Base-by-base conservation (phyloP, 164 flowering plant species). In the Kalanchoe fedtschenkoi region DNA sequence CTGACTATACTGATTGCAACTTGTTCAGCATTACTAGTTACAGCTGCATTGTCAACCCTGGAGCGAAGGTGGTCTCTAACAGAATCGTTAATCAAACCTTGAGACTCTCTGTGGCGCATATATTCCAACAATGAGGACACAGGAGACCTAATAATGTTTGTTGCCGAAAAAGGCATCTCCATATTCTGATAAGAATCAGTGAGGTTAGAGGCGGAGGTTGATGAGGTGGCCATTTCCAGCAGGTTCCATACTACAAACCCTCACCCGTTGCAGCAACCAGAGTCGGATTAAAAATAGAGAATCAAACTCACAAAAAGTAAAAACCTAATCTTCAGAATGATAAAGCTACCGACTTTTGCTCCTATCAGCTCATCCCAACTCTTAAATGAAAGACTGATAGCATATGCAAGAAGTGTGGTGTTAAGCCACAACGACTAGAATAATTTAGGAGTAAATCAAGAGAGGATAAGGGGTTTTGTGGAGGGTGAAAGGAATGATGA, bases 1-100 rank as follows among this genome's bases (percentile, higher is more conserved):
- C 92, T 86, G 35, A 93, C 84, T 34, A 93, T 93, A 77, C 96
- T 74, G 65, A 93, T 93, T 0, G 97, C 77, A 28, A 93, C 96
- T 77, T 93, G 96, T 26, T 85, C 96, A 21, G 66, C 69, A 43
- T 54, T 41, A 19, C 43, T 60, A 6, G 60, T 62, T 0, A n/a
- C 29, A 46, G 41, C 42, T 14, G 70, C 38, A 47, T 76, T 81
- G 14, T 78, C 79, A 16, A 64, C 60, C 22, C 77, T 71, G 21
- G 39, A 60, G 60, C 59, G 9, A 21, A 43, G 6, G 19, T 17
- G 44, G 5, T 69, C 80, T 29, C 67, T 71, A 32, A 70, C 32
- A 0, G 69, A 62, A 6, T 66, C 76, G 58, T 58, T 57, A 4
- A 86, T 68, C 62, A 83, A 74, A 43, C 68, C 15, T 33, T 89